Base-by-base conservation (phyloP, 805 yeast species). In the Wickerhamiella parazyma region DNA sequence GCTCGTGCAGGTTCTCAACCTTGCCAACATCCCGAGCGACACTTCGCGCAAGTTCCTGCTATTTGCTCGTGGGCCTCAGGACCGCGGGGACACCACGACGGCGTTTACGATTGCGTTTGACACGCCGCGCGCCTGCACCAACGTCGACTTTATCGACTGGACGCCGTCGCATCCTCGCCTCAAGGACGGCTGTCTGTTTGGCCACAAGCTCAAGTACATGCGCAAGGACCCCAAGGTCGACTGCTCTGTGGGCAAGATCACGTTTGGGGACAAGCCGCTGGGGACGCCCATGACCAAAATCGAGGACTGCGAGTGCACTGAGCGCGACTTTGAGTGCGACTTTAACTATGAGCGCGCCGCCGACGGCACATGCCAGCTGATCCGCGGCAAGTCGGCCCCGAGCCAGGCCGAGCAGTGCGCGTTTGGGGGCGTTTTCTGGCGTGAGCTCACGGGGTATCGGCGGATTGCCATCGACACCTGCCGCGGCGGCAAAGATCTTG, bases 261-360 rank as follows among this genome's bases (percentile, higher is more conserved):
- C 43, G 22, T 35, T 33, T 10, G 39, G 38, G 6, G 73, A 68
- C 44, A 73, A 73, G 43, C 75, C 77, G 3, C 75, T 80, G 37
- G 66, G 82, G 34, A 58, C 64, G 21, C 86, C 82, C 1, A 72
- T 68, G 55, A 70, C 69, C 50, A 66, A 71, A 10, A 58, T 71
- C 9, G 67, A 75, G 47, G 78, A 82, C 58, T 91, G 98, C 64
- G 58, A 79, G 1, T 91, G 98, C 65, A 70, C 91, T 0, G 72
- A 95, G 60, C 71, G 72, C 42, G 98, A 89, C 56, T 91, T 67
- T 56, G 98, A 91, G 61, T 91, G 98, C 70, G 98, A 91, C 60
- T 84, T 77, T 66, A 87, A 87, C 62, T 87, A 69, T 60, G 72
- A 62, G 45, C 70, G 79, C 47, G 77, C 76, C 41, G 42, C 41